Evolutionary conservation across 345 rosid species (phyloP), one percentile per base, ranked within the genome.

Genomic region (Corchorus capsularis): DNA sequence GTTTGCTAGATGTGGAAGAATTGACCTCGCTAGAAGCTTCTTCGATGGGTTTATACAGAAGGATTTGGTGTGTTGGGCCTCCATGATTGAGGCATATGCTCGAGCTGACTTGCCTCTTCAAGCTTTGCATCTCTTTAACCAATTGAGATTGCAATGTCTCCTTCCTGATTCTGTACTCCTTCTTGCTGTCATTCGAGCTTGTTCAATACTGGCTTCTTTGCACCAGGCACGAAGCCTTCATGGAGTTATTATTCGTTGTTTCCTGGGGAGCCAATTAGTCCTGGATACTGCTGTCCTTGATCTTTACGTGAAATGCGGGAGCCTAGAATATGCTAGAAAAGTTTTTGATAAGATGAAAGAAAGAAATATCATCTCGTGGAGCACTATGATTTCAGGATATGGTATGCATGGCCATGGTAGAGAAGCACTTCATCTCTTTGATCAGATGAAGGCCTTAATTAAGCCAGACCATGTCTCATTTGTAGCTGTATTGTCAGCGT

Each of bases 1-100:
- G 93, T 89, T 91, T 77, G 92, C 92, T 49, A 90, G 92, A 71
- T 91, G 97, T 75, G 97, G 97, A 73, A 76, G 87, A 68, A 83
- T 87, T 59, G 82, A 84, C 59, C 39, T 79, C 56, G 91, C 93
- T 67, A 85, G 76, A 72, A 74, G 60, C 52, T 84, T 87, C 63
- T 93, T 93, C 60, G 83, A 87, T 76, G 79, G 63, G 87, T 89
- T 90, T 87, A 79, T 82, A 37, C 63, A 47, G 35, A 90, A 79
- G 80, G 88, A 93, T 81, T 80, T 86, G 76, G 93, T 85, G 17
- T 89, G 86, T 77, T 93, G 98, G 98, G 91, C 92, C 79, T 84
- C 93, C 0, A 74, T 90, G 74, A 74, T 90, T 67, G 83, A 82
- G 60, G 91, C 89, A 79, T 72, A 87, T 70, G 83, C 89, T 62